These are phyloP conservation scores for Leucaena leucocephala DNA, from an alignment of 306 rosid genomes.

Conservation along the genomic window DNA sequence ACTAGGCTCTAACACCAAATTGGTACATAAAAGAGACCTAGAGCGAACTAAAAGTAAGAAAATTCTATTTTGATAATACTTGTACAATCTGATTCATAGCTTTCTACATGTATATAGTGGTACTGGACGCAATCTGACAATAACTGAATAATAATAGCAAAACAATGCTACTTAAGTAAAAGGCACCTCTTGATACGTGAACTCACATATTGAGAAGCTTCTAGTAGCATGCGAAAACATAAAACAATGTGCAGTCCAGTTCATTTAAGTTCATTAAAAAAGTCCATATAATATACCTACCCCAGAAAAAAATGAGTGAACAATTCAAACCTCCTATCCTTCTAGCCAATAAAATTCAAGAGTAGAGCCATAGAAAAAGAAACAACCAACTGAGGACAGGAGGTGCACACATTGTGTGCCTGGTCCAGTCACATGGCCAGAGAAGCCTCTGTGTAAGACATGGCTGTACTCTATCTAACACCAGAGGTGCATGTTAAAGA, in stretches of 20 bases:
- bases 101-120: too few species aligned
- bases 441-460: neutral
- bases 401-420: neutral
- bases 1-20: too few species aligned
- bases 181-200: neutral
- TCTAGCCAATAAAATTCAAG: neutral
- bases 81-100: too few species aligned
- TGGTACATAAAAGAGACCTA: too few species aligned
- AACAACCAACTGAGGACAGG: neutral
- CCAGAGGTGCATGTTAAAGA: neutral
- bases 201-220: neutral
- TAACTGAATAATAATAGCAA: neutral
- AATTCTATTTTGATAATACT: too few species aligned
- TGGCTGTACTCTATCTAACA: neutral
- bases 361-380: neutral
- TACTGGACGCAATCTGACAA: too few species aligned
- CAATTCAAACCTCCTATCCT: neutral
- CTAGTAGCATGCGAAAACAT: neutral
- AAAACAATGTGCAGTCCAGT: neutral
- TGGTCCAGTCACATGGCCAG: neutral
- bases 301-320: neutral
- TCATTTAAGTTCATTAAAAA: neutral
- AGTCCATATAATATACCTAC: neutral
- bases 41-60: too few species aligned
- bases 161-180: neutral